Percentiles rank a stretch among this genome's conserved stretches.
phyloP scores from a whole-genome alignment of 371 early-diverging fungal species.

The Zychaea mexicana region DNA sequence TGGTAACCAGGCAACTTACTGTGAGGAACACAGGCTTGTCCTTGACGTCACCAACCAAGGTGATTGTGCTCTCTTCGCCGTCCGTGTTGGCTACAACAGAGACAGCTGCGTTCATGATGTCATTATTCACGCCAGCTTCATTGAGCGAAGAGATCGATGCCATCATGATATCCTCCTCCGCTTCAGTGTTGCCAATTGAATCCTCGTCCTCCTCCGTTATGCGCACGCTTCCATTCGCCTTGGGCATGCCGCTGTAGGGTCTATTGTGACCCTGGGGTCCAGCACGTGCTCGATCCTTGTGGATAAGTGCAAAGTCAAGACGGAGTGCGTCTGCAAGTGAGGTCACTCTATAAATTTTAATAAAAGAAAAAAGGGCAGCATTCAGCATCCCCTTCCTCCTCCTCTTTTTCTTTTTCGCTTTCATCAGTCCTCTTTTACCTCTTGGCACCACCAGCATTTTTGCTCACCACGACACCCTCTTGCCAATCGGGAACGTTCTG shows the following conservation, averaged over 20 bases:
- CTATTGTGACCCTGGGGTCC: constrained; percentile 59
- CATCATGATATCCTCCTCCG: constrained; percentile 28
- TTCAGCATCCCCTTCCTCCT: neutral
- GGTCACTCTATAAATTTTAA: constrained; percentile 71
- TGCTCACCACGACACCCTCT: constrained; percentile 88
- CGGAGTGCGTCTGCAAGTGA: constrained; percentile 93
- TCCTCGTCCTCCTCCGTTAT: constrained; percentile 40
- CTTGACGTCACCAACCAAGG: constrained; percentile 93
- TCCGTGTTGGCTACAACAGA: constrained; percentile 53
- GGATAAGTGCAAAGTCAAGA: constrained; percentile 95
- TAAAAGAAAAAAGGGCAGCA: neutral
- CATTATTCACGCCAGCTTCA: constrained; percentile 40
- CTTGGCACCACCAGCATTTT: constrained; percentile 98
- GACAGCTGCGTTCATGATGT: constrained; percentile 52
- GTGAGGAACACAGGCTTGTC: constrained; percentile 88
- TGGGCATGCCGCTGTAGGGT: constrained; percentile 54
- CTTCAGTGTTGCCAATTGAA: constrained; percentile 27
- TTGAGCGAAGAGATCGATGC: constrained; percentile 51
- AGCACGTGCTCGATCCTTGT: constrained; percentile 78
- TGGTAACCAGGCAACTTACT: too few relatives aligned
- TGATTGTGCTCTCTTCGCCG: constrained; percentile 63
- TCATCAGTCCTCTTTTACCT: constrained; percentile 55
- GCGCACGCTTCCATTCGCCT: constrained; percentile 41
- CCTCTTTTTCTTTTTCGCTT: neutral
- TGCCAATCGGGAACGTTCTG: constrained; percentile 76